phyloP scores from a whole-genome alignment of 2,329 filamentous ascomycete genomes.

The Drechslerella coelobrocha region DNA sequence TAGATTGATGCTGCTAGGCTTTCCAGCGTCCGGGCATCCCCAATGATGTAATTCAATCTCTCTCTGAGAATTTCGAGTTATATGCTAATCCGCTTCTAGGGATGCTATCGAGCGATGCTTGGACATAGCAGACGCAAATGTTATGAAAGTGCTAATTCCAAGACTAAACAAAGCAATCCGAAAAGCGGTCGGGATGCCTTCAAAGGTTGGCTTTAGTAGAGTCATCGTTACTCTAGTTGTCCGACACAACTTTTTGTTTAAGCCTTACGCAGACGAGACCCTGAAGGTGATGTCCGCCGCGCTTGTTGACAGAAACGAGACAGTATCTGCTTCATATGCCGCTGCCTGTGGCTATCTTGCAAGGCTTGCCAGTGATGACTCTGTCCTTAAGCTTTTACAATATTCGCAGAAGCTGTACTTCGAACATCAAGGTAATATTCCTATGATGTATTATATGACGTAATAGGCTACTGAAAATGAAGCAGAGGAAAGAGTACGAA shows the following conservation, averaged over 20 bases:
- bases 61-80: neutral
- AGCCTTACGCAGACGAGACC: constrained; percentile 76
- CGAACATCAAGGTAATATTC: constrained; percentile 74
- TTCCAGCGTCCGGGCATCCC: constrained; percentile 80
- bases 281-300: constrained; percentile 80
- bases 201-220: constrained; percentile 87
- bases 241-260: constrained; percentile 76
- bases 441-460: constrained; percentile 70
- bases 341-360: constrained; percentile 85
- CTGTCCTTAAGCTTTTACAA: constrained; percentile 64
- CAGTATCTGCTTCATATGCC: constrained; percentile 88
- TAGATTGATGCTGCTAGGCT: constrained; percentile 83
- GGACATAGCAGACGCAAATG: constrained; percentile 77
- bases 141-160: constrained; percentile 77
- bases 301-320: constrained; percentile 88
- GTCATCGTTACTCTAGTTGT: constrained; percentile 85
- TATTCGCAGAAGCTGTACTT: constrained; percentile 76
- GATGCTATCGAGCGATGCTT: constrained; percentile 90
- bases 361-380: constrained; percentile 64
- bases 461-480: constrained; percentile 19
- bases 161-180: constrained; percentile 81
- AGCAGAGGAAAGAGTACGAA: constrained; percentile 52
- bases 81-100: constrained; percentile 27
- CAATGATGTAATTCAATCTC: constrained; percentile 67
- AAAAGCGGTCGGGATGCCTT: constrained; percentile 85